These are phyloP conservation scores for Malbranchea zuffiana DNA, from an alignment of 2,329 filamentous ascomycete genomes.

Conservation along the genomic window DNA sequence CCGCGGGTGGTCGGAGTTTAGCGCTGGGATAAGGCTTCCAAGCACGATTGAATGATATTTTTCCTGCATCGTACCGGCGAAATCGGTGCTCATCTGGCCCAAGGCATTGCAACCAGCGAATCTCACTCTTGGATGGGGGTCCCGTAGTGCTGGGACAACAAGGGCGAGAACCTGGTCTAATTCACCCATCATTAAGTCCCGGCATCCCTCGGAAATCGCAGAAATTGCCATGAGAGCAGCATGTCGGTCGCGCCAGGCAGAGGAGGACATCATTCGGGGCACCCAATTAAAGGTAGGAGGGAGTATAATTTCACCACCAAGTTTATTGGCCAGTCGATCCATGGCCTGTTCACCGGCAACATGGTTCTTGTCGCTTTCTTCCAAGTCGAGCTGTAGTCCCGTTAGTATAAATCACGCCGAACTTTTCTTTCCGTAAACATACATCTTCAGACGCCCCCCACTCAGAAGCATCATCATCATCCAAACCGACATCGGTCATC, in stretches of 20 bases:
- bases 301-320: slow-evolving; percentile 85
- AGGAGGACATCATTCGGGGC: slow-evolving; percentile 92
- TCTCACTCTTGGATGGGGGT: slow-evolving; percentile 83
- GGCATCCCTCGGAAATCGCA: slow-evolving; percentile 93
- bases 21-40: slow-evolving; percentile 81
- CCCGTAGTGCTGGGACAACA: slow-evolving; percentile 81
- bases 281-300: slow-evolving; percentile 95
- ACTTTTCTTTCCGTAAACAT: slow-evolving; percentile 36
- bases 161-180: slow-evolving; percentile 87
- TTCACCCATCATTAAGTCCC: slow-evolving; percentile 90
- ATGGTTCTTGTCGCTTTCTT: slow-evolving; percentile 94
- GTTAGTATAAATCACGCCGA: slow-evolving; percentile 14
- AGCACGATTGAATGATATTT: slow-evolving; percentile 85
- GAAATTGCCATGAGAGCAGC: slow-evolving; percentile 98
- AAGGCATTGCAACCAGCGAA: slow-evolving; percentile 97
- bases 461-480: slow-evolving; percentile 88
- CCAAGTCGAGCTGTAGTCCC: slow-evolving; percentile 61
- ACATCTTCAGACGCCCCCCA: slow-evolving; percentile 91
- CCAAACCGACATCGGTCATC: slow-evolving; percentile 92
- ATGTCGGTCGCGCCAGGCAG: slow-evolving; percentile 88
- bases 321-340: slow-evolving; percentile 93
- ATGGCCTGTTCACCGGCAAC: slow-evolving; percentile 97
- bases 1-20: slow-evolving; percentile 78
- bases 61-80: slow-evolving; percentile 94
- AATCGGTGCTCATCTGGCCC: slow-evolving; percentile 99